These are phyloP conservation scores for Plasmodium berghei DNA, from an alignment of 169 alveolate genomes.

Conservation along the genomic window DNA sequence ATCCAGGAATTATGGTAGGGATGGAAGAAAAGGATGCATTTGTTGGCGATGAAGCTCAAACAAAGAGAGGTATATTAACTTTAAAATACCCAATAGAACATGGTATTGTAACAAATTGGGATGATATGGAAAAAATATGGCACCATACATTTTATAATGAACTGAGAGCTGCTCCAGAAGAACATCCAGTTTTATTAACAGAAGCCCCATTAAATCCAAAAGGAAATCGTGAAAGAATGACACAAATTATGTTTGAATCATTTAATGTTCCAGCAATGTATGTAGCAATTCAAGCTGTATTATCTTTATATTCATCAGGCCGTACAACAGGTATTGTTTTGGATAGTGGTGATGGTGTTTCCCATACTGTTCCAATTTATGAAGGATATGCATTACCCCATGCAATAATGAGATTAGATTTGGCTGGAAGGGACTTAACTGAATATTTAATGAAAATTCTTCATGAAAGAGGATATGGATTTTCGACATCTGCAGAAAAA, in stretches of 20 bases:
- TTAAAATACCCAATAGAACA: constrained; percentile 98
- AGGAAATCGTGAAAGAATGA: constrained; percentile 97
- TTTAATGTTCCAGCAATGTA: constrained; percentile 98
- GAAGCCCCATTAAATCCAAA: constrained; percentile 99
- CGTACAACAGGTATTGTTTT: constrained; percentile 99
- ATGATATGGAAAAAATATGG: constrained; percentile 99
- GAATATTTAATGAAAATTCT: constrained; percentile 95
- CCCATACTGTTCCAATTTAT: constrained; percentile 98
- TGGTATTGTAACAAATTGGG: constrained; percentile 99
- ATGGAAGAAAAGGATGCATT: constrained; percentile 97
- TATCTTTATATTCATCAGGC: constrained; percentile 98
- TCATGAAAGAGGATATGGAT: constrained; percentile 96
- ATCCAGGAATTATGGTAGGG: constrained; percentile 96
- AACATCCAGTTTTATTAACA: constrained; percentile 97
- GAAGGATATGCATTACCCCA: constrained; percentile 99
- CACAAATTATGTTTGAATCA: constrained; percentile 97
- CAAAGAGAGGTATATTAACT: constrained; percentile 97
- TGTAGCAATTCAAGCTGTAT: constrained; percentile 98
- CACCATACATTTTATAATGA: constrained; percentile 98
- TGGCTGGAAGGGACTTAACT: constrained; percentile 99
- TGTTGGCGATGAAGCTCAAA: constrained; percentile 99
- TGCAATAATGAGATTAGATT: constrained; percentile 96
- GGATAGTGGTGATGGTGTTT: constrained; percentile 99
- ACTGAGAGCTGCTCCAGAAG: constrained; percentile 97
- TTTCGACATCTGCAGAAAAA: constrained; percentile 97